Conservation (phyloP, 2,329 filamentous ascomycete species). For the Diaporthe ilicicola region DNA sequence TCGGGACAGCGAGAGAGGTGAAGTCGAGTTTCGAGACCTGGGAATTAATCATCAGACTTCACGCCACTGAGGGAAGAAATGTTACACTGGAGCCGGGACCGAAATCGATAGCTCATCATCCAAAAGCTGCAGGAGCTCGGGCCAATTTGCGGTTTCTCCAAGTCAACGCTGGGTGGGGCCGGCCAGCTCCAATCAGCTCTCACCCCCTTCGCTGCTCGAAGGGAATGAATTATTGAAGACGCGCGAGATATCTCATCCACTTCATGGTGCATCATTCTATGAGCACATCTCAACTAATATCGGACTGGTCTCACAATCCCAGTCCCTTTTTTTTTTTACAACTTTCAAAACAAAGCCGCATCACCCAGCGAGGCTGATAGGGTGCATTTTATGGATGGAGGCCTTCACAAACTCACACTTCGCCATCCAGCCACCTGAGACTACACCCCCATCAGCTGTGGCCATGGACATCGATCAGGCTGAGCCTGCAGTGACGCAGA, state of each 20-base stretch:
- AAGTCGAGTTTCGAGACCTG: background rate
- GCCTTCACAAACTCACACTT: slow-evolving; percentile 31
- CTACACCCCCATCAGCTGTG: background rate
- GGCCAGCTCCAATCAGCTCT: slow-evolving; percentile 29
- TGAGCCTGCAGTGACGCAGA: background rate
- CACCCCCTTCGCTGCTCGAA: background rate
- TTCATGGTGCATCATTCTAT: background rate
- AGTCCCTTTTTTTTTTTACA: no score
- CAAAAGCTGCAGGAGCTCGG: slow-evolving; percentile 30
- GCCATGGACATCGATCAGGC: slow-evolving; percentile 28
- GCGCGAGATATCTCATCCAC: background rate
- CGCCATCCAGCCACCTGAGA: slow-evolving; percentile 19
- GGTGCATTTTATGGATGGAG: slow-evolving; percentile 15
- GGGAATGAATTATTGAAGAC: slow-evolving; percentile 7
- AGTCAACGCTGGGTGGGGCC: background rate
- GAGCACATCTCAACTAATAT: background rate
- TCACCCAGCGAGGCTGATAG: background rate
- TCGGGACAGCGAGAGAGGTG: background rate
- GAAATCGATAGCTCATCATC: slow-evolving; percentile 3
- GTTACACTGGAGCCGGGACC: background rate
- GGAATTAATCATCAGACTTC: background rate
- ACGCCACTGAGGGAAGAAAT: slow-evolving; percentile 13
- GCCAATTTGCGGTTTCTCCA: slow-evolving; percentile 22
- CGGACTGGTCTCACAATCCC: background rate
- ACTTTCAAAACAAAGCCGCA: background rate